A percentile compares a stretch with the other conserved stretches of the same genome.
These are phyloP conservation scores for Tylopilus orsonianus DNA, from an alignment of 1,284 basidiomycete species.

Conservation along the genomic window DNA sequence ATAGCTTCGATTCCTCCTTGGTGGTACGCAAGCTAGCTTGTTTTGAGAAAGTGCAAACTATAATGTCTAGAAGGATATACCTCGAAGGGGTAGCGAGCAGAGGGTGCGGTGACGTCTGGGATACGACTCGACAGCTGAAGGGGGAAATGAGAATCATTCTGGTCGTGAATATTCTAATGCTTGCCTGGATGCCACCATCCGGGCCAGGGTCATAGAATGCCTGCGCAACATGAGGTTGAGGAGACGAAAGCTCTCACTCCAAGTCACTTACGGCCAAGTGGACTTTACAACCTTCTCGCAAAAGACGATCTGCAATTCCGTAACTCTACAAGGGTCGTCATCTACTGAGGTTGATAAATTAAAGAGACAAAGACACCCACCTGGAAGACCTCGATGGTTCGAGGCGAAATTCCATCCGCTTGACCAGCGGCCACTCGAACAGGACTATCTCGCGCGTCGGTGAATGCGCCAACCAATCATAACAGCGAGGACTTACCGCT, in stretches of 20 bases:
- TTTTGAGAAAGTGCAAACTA: not conserved
- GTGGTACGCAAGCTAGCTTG: constrained; percentile 31
- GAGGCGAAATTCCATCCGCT: constrained; percentile 43
- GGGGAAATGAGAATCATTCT: not conserved
- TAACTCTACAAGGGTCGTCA: constrained; percentile 29
- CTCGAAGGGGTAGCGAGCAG: constrained; percentile 38
- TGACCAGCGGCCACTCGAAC: constrained; percentile 37
- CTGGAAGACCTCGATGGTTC: constrained; percentile 47
- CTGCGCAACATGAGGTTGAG: constrained; percentile 13
- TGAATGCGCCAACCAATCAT: not conserved
- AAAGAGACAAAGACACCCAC: constrained; percentile 1
- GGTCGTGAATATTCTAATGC: not conserved
- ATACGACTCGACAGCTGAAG: constrained; percentile 32
- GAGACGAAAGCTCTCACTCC: not conserved
- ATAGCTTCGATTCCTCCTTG: constrained; percentile 40
- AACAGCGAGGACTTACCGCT: constrained; percentile 21
- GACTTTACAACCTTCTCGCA: constrained; percentile 37
- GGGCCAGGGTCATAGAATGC: constrained; percentile 39
- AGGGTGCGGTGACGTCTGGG: constrained; percentile 33
- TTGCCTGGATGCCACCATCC: constrained; percentile 33
- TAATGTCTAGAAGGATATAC: constrained; percentile 13
- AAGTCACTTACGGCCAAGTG: constrained; percentile 25
- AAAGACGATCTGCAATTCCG: constrained; percentile 36
- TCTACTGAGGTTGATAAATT: not conserved
- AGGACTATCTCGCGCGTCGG: constrained; percentile 16